Percentiles rank a stretch among this genome's conserved stretches.
phyloP scores from a whole-genome alignment of 371 early-diverging fungal species.

The Haplosporangium sp. region DNA sequence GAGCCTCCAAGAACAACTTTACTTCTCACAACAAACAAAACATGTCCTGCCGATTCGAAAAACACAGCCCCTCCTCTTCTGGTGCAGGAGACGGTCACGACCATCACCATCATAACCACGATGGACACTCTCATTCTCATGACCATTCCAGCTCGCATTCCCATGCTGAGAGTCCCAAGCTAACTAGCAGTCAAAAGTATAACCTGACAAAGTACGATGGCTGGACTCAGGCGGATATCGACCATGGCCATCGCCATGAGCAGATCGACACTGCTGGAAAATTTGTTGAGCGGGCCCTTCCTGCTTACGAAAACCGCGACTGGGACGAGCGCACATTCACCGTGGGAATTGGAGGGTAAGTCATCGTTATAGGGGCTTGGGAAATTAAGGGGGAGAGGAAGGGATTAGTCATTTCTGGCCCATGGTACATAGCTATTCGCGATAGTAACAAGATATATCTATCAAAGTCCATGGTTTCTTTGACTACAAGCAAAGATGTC shows the following conservation, averaged over 20 bases:
- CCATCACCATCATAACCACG: constrained; percentile 38
- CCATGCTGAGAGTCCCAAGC: constrained; percentile 29
- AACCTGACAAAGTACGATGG: constrained; percentile 50
- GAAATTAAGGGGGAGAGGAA: not conserved
- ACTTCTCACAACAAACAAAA: not conserved
- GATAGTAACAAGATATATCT: too few species aligned
- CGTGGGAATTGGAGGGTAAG: constrained; percentile 93
- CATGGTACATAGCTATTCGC: not conserved
- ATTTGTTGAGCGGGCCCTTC: constrained; percentile 81
- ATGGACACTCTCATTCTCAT: constrained; percentile 35
- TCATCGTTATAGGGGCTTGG: not conserved
- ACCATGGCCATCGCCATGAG: constrained; percentile 94
- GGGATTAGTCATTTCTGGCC: not conserved
- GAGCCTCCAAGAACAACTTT: too few species aligned
- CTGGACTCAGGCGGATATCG: constrained; percentile 57
- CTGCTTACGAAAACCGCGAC: constrained; percentile 78
- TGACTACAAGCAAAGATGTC: too few species aligned
- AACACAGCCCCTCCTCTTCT: constrained; percentile 40
- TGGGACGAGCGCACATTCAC: constrained; percentile 95
- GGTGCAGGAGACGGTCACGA: constrained; percentile 29
- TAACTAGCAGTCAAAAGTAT: constrained; percentile 46
- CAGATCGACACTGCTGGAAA: constrained; percentile 88
- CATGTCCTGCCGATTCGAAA: constrained; percentile 55
- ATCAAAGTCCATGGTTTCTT: too few species aligned
- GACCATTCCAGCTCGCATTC: not conserved